phyloP scores from a whole-genome alignment of 306 rosid genomes.

The Elaeagnus macrophylla region DNA sequence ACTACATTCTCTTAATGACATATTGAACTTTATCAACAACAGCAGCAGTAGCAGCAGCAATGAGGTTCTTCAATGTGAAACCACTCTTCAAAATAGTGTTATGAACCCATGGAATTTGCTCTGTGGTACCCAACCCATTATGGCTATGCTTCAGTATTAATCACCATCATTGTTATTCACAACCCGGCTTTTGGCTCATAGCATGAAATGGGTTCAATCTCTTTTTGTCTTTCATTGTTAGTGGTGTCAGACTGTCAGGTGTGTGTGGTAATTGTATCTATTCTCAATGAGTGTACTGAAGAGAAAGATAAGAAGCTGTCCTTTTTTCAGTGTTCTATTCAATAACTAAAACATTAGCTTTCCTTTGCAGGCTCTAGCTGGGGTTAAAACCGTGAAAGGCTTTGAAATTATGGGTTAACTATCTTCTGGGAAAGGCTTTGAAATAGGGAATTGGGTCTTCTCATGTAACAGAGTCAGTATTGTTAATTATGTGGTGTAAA shows the following conservation, averaged over 20 bases:
- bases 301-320: no score
- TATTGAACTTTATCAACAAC: slow-evolving; percentile 33
- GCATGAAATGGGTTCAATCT: slow-evolving; percentile 5
- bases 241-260: slow-evolving; percentile 15
- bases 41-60: not conserved
- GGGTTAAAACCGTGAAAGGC: no score
- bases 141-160: slow-evolving; percentile 54
- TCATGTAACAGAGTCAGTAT: no score
- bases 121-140: slow-evolving; percentile 53
- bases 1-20: slow-evolving; percentile 54
- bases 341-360: no score
- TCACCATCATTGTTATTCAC: not conserved
- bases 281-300: no score
- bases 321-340: no score
- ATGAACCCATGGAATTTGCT: slow-evolving; percentile 42
- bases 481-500: no score
- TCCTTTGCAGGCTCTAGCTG: no score
- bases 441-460: no score
- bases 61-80: slow-evolving; percentile 18
- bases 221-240: slow-evolving; percentile 7
- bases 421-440: no score
- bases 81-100: slow-evolving; percentile 9
- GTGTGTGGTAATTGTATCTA: not conserved
- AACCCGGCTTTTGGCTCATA: not conserved
- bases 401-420: no score